These are phyloP conservation scores for Nicotiana otophora DNA, from an alignment of 257 asterid genomes.

Conservation along the genomic window DNA sequence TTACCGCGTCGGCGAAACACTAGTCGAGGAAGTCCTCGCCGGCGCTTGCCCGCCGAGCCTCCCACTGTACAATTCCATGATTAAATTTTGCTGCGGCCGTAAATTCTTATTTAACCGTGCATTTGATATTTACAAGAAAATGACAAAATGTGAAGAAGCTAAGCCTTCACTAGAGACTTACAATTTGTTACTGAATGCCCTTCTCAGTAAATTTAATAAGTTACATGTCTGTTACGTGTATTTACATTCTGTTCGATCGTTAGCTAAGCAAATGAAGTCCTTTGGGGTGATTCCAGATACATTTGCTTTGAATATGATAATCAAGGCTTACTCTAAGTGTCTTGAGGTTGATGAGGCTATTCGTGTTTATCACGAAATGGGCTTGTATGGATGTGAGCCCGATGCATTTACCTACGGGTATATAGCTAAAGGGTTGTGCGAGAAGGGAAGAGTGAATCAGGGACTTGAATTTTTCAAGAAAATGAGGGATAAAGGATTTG, in stretches of 20 bases:
- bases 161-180: conserved; percentile 80
- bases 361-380: conserved; percentile 82
- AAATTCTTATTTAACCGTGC: conserved; percentile 68
- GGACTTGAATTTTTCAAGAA: conserved; percentile 59
- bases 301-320: conserved; percentile 72
- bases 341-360: conserved; percentile 76
- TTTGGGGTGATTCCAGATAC: conserved; percentile 77
- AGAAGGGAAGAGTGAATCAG: conserved; percentile 68
- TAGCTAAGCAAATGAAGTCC: conserved; percentile 80
- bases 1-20: conserved; percentile 53
- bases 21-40: conserved; percentile 77
- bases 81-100: conserved; percentile 76
- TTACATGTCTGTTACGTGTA: conserved; percentile 67
- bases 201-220: conserved; percentile 61
- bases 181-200: conserved; percentile 49
- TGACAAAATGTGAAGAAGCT: conserved; percentile 57
- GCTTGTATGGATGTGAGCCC: conserved; percentile 86
- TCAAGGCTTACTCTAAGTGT: conserved; percentile 72
- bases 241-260: conserved; percentile 65
- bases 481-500: conserved; percentile 59
- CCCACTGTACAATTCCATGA: conserved; percentile 69
- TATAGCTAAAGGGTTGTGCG: conserved; percentile 62
- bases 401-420: conserved; percentile 67
- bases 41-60: conserved; percentile 71
- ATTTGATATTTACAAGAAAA: conserved; percentile 77